Evolutionary conservation across 345 rosid species (phyloP).

Genomic region (Aegle marmelos): DNA sequence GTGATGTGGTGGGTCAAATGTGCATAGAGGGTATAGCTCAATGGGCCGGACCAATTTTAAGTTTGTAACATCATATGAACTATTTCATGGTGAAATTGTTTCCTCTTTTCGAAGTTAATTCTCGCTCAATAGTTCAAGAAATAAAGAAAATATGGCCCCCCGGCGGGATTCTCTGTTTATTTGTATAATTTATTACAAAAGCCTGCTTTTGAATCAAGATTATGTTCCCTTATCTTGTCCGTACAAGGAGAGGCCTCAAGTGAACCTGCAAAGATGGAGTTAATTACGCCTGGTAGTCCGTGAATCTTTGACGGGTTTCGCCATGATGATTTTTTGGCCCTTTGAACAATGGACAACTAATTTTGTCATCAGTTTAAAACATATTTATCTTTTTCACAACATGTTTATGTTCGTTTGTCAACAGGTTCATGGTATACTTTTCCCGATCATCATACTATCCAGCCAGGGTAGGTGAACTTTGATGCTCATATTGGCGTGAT

Average conservation of each 20-base stretch:
- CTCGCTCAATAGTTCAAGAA: background rate
- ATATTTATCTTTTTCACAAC: background rate
- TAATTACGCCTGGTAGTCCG: constrained; percentile 26
- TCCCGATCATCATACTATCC: background rate
- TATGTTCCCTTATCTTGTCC: background rate
- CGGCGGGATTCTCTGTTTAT: background rate
- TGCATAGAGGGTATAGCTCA: background rate
- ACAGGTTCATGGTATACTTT: background rate
- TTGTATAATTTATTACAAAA: background rate
- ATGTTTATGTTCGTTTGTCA: background rate
- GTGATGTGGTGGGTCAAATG: constrained; percentile 13
- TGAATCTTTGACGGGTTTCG: background rate
- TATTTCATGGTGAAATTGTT: background rate
- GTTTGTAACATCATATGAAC: background rate
- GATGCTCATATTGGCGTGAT: too few species aligned
- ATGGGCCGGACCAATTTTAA: background rate
- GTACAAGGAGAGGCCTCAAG: background rate
- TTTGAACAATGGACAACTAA: too few species aligned
- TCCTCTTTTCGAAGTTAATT: background rate
- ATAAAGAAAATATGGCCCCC: background rate
- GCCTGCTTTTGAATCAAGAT: constrained; percentile 4
- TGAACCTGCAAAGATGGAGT: constrained; percentile 2
- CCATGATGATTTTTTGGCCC: background rate
- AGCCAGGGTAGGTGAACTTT: background rate
- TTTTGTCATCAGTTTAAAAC: background rate